A percentile compares a stretch with the other conserved stretches of the same genome.
phyloP scores from a whole-genome alignment of 169 alveolate genomes.

The Babesia bigemina region DNA sequence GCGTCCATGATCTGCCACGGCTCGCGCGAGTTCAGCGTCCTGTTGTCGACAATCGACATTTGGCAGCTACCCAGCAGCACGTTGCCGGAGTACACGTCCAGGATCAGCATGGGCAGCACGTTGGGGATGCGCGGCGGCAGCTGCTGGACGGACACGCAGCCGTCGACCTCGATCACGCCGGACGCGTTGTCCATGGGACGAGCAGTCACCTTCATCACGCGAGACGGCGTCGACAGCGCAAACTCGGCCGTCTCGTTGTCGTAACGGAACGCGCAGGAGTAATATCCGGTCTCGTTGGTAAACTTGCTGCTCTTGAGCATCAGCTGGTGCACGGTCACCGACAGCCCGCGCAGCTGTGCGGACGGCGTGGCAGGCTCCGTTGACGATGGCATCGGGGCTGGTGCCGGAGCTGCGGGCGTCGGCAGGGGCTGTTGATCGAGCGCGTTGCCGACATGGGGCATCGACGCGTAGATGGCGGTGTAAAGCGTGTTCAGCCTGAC shows the following conservation, averaged over 20 bases:
- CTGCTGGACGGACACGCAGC: constrained; percentile 54
- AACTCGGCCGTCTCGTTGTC: constrained; percentile 52
- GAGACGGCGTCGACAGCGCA: background rate
- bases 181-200: constrained; percentile 66
- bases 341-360: constrained; percentile 33
- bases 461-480: constrained; percentile 79
- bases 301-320: constrained; percentile 45
- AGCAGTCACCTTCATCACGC: constrained; percentile 20
- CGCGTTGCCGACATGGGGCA: constrained; percentile 39
- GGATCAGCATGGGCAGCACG: constrained; percentile 75
- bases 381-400: constrained; percentile 23
- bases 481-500: constrained; percentile 80
- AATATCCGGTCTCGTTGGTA: constrained; percentile 38
- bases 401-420: constrained; percentile 24
- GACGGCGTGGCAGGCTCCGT: background rate
- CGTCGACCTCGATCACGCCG: constrained; percentile 71
- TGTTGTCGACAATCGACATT: constrained; percentile 69
- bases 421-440: background rate
- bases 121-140: constrained; percentile 81
- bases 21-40: constrained; percentile 63
- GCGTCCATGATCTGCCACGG: constrained; percentile 74
- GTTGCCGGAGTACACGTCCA: constrained; percentile 70
- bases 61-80: constrained; percentile 59
- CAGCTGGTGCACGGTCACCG: constrained; percentile 49
- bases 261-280: constrained; percentile 60